Percentiles rank a stretch among this genome's conserved stretches.
These are phyloP conservation scores for Wolfiporia cocos DNA, from an alignment of 1,284 basidiomycete genomes.

Conservation along the genomic window DNA sequence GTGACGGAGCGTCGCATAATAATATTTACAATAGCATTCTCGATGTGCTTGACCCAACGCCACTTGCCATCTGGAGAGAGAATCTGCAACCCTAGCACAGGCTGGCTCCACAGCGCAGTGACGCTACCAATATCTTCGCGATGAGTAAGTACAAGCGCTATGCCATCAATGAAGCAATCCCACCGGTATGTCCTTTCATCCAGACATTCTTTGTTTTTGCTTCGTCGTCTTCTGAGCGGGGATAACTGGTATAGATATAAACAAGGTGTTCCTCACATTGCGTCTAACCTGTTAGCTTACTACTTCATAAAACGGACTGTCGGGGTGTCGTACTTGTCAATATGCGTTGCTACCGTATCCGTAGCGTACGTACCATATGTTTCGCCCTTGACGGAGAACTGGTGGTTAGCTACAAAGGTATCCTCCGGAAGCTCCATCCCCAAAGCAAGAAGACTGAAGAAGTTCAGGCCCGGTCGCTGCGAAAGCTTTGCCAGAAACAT, in stretches of 20 bases:
- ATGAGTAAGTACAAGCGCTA: too few species aligned
- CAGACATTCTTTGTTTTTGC: constrained; percentile 46
- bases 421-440: constrained; percentile 30
- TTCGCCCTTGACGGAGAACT: constrained; percentile 22
- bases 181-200: constrained; percentile 56
- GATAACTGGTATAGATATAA: constrained; percentile 21
- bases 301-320: constrained; percentile 53
- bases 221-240: constrained; percentile 40
- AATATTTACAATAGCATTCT: constrained; percentile 44
- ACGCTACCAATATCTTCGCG: constrained; percentile 45
- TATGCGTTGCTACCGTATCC: not conserved
- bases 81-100: constrained; percentile 53
- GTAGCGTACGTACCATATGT: constrained; percentile 20
- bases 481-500: too few species aligned
- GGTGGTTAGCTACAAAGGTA: constrained; percentile 27
- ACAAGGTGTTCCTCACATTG: not conserved
- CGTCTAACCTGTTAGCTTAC: constrained; percentile 25
- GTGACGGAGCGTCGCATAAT: not conserved
- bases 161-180: not conserved
- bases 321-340: not conserved
- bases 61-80: constrained; percentile 42
- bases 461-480: too few species aligned
- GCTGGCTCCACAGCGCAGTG: constrained; percentile 53
- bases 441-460: constrained; percentile 36
- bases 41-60: constrained; percentile 53